phyloP scores from a whole-genome alignment of 805 yeast genomes.

The Metschnikowia bowlesiae region DNA sequence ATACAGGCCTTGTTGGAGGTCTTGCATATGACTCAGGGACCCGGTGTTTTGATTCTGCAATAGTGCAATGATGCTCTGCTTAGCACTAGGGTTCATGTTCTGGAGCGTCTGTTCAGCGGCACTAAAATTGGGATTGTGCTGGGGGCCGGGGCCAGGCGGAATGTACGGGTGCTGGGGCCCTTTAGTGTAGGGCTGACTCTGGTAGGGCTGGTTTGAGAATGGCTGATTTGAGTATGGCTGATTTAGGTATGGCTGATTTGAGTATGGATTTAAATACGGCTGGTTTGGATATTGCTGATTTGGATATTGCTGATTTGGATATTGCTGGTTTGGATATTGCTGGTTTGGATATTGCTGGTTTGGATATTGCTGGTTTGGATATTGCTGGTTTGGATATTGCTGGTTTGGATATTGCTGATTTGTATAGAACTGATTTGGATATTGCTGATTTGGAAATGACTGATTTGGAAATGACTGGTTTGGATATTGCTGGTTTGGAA shows the following conservation, averaged over 20 bases:
- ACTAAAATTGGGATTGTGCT: not conserved
- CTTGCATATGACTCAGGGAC: not conserved
- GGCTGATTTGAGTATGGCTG: not conserved
- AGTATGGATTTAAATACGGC: not conserved
- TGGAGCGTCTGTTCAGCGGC: constrained; percentile 16
- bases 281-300: not conserved
- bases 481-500: no score
- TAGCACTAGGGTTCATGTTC: constrained; percentile 29
- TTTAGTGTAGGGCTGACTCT: not conserved
- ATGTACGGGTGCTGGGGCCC: not conserved
- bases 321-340: not conserved
- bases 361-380: not conserved
- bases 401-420: not conserved
- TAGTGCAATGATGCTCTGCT: constrained; percentile 29
- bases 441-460: not conserved
- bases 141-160: not conserved
- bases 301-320: not conserved
- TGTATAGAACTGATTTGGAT: not conserved
- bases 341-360: not conserved
- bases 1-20: not conserved
- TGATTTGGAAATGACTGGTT: not conserved
- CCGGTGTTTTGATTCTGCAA: constrained; percentile 18
- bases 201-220: not conserved
- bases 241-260: not conserved
- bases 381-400: not conserved